Conservation (phyloP, 805 yeast genomes). For the Kodamaea jinghongensis region DNA sequence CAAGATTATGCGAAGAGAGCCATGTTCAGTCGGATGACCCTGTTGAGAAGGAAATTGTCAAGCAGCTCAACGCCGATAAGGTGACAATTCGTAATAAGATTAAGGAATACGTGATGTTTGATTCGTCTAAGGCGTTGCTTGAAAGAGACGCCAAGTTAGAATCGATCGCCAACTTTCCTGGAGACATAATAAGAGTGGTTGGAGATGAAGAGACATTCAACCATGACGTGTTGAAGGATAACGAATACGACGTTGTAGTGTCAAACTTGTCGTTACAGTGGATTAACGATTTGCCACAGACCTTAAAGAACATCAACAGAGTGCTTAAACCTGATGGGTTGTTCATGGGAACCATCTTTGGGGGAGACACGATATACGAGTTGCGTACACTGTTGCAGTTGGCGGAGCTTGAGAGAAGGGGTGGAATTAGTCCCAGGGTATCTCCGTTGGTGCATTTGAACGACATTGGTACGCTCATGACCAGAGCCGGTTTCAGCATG, state of each 20-base stretch:
- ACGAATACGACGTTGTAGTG: slow-evolving; percentile 64
- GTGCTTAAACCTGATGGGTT: slow-evolving; percentile 77
- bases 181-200: slow-evolving; percentile 47
- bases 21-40: slow-evolving; percentile 23
- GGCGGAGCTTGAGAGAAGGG: slow-evolving; percentile 76
- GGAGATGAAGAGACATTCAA: slow-evolving; percentile 68
- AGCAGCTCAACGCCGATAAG: slow-evolving; percentile 51
- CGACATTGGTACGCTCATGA: slow-evolving; percentile 72
- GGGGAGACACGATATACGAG: slow-evolving; percentile 84
- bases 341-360: slow-evolving; percentile 76
- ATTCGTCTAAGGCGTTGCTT: slow-evolving; percentile 54
- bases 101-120: slow-evolving; percentile 61
- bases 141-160: slow-evolving; percentile 45
- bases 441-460: slow-evolving; percentile 78
- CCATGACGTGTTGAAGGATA: slow-evolving; percentile 36
- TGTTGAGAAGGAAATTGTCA: slow-evolving; percentile 37
- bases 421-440: slow-evolving; percentile 77
- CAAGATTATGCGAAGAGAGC: slow-evolving; percentile 32
- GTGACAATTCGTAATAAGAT: slow-evolving; percentile 51
- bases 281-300: slow-evolving; percentile 80
- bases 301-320: slow-evolving; percentile 52
- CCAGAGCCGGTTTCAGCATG: slow-evolving; percentile 73
- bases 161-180: slow-evolving; percentile 36
- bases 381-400: slow-evolving; percentile 75
- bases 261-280: slow-evolving; percentile 77